Base-by-base conservation (phyloP, 164 flowering plant genomes). In the Stephania cephalantha region DNA sequence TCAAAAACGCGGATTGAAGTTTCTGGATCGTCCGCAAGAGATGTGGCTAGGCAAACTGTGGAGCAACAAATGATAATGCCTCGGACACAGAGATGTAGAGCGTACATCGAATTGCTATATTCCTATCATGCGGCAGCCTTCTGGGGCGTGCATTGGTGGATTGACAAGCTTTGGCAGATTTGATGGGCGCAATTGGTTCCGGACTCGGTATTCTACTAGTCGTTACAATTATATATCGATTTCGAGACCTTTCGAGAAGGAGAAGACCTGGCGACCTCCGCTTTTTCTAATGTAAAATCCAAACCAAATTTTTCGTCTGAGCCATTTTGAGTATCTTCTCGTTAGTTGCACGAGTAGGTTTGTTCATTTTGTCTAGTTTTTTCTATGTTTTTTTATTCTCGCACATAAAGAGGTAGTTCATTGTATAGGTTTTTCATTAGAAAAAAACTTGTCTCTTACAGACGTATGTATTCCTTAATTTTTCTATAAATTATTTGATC, bases 1-100 rank as follows among this genome's bases (percentile, higher is more conserved):
- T 89, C 94, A 25, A 90, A 89, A 79, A 90, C 94, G 25, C 88
- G 91, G 91, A 88, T 90, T 76, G 91, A 90, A 81, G 94, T 90
- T 72, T 90, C 92, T 71, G 94, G 92, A 74, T 90, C 92, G 2
- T 90, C 94, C 72, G 92, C 92, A 42, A 86, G 73, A 80, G 92
- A 89, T 85, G 94, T 90, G n/a, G 94, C 92, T 70, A 70, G 46
- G 72, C 72, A 70, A 29, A 55, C 45, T 1, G 45, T 20, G 72
- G 73, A 71, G 31, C 73, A 71, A 71, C 55, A 71, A 46, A 71
- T 71, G 73, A 58, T 71, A 10, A 71, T 71, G 73, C 73, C 73
- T 71, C n/a, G 73, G 73, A 71, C 73, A 71, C 11, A 10, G 73
- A 18, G 73, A 71, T 71, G 46, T 71, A 9, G 61, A 71, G 73